Evolutionary conservation across 2,329 filamentous ascomycete genomes (phyloP).

Genomic region (Neopestalotiopsis sp.): DNA sequence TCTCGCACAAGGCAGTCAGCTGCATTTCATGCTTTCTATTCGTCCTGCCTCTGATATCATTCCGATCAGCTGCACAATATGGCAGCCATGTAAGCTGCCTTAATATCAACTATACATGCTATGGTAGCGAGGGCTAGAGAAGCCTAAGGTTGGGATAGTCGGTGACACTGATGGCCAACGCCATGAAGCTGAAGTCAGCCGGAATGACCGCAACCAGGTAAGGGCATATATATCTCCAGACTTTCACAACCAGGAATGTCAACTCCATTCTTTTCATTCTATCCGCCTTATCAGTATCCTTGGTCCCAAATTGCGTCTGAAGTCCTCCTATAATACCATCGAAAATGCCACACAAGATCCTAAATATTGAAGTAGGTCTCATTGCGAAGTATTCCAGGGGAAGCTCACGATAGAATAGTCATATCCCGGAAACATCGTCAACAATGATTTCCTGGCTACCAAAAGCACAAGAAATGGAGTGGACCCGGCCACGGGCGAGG

Average conservation of each 20-base stretch:
- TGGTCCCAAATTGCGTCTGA: neutral
- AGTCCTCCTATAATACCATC: neutral
- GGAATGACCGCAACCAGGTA: neutral
- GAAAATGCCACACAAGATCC: neutral
- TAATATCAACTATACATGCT: neutral
- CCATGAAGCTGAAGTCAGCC: neutral
- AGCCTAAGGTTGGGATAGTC: neutral
- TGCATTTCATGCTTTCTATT: neutral
- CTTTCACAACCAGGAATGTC: neutral
- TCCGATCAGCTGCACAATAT: neutral
- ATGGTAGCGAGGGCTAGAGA: neutral
- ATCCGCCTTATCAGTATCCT: neutral
- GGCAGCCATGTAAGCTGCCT: neutral
- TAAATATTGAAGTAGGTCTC: constrained; percentile 6
- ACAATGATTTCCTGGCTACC: constrained; percentile 17
- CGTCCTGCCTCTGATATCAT: neutral
- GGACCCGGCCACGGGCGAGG: constrained; percentile 41
- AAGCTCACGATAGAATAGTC: neutral
- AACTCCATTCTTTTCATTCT: neutral
- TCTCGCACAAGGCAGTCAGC: neutral
- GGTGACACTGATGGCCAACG: neutral
- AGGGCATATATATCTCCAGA: neutral
- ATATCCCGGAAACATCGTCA: constrained; percentile 21
- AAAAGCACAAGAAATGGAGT: constrained; percentile 11
- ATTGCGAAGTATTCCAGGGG: neutral